Conservation (phyloP, 169 alveolate genomes). For the Plasmodium gaboni region DNA sequence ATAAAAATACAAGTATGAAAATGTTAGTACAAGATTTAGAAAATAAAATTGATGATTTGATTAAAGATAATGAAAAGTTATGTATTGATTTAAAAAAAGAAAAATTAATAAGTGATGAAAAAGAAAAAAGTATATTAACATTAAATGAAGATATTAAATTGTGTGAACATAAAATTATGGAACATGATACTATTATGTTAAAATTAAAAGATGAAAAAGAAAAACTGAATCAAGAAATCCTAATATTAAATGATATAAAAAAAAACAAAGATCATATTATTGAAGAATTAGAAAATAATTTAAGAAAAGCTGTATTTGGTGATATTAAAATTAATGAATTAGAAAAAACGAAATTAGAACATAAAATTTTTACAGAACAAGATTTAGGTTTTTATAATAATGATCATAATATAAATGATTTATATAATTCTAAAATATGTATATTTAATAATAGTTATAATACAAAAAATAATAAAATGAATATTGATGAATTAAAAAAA, state of each 20-base stretch:
- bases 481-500: slow-evolving; percentile 38
- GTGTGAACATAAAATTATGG: slow-evolving; percentile 31
- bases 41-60: slow-evolving; percentile 67
- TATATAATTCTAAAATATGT: slow-evolving; percentile 34
- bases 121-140: slow-evolving; percentile 38
- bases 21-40: slow-evolving; percentile 73
- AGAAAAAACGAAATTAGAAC: slow-evolving; percentile 42
- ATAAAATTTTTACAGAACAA: slow-evolving; percentile 61
- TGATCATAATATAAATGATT: slow-evolving; percentile 19
- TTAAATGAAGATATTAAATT: slow-evolving; percentile 48
- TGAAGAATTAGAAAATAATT: slow-evolving; percentile 70
- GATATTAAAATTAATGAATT: slow-evolving; percentile 55
- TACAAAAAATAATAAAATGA: neutral
- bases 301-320: slow-evolving; percentile 76
- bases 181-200: slow-evolving; percentile 21
- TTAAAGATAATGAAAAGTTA: slow-evolving; percentile 74
- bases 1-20: slow-evolving; percentile 77
- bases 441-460: slow-evolving; percentile 33
- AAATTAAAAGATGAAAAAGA: slow-evolving; percentile 71
- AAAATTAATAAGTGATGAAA: slow-evolving; percentile 43
- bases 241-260: slow-evolving; percentile 40
- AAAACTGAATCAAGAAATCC: slow-evolving; percentile 55
- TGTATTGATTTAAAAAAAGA: slow-evolving; percentile 72
- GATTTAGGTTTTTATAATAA: slow-evolving; percentile 43
- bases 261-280: slow-evolving; percentile 62